Base-by-base conservation (phyloP, 2,329 filamentous ascomycete genomes). In the Cyanodermella asteris region DNA sequence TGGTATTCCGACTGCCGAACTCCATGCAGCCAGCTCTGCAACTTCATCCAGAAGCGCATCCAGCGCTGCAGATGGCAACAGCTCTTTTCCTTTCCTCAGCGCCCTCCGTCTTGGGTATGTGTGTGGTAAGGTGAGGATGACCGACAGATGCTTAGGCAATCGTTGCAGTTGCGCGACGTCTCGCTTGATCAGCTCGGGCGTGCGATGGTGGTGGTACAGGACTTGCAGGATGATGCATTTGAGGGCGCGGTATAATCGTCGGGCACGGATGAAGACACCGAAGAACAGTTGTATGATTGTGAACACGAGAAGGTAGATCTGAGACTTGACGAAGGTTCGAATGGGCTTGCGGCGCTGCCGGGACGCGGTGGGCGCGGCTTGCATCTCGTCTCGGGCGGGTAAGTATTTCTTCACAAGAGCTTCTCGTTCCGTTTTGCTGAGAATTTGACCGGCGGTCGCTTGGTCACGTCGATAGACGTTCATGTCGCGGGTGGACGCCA, bases 131-230 rank as follows among this genome's bases (percentile, higher is more conserved):
- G 72, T 72, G 30, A 97, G 51, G 27, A 94, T 72, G 7, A 91
- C 72, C 42, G 81, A 93, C 25, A 97, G 48, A 43, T 97, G 87
- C 35, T 74, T 65, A 3, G 87, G 87, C 31, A 90, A 50, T 38
- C 73, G 68, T 29, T 58, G 61, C 29, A 97, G 50, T 7, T 62
- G 60, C 45, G 68, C 68, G 14, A 94, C 72, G 51, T 97, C 87
- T 40, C 74, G 72, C 41, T 73, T 70, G 37, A 97, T 91, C 43
- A 91, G 68, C 44, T 91, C 78, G 6, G 87, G 87, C 1, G 84
- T 91, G 26, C 78, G 76, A 49, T 97, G 87, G 52, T 97, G 90
- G 53, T 97, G 87, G 47, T 84, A 82, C 27, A 91, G 59, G 32
- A 94, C 64, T 7, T 78, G 76, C 26, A 80, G 65, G 34, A 84